phyloP scores from a whole-genome alignment of 2,329 filamentous ascomycete species.

The Apiospora koreana region DNA sequence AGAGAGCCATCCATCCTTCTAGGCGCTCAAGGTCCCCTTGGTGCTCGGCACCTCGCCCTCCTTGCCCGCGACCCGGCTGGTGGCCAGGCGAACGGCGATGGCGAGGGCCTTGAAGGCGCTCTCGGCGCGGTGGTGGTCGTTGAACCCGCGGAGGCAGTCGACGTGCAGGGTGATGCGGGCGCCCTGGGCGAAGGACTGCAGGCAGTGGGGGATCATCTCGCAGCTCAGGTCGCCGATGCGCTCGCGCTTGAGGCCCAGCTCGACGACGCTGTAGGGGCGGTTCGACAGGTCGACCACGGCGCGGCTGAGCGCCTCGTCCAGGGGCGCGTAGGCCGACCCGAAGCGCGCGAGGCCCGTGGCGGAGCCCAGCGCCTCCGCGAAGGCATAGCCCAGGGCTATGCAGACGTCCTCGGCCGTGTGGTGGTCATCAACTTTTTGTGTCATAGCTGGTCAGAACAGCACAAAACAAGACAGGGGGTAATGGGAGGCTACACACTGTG shows the following conservation, averaged over 20 bases:
- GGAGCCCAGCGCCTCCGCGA: conserved; percentile 76
- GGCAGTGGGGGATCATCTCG: conserved; percentile 96
- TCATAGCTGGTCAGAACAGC: background rate
- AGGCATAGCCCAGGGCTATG: conserved; percentile 84
- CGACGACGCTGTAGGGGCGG: conserved; percentile 80
- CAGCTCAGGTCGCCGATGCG: conserved; percentile 90
- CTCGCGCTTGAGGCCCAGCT: conserved; percentile 84
- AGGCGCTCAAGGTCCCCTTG: conserved; percentile 81
- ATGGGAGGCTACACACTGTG: conserved; percentile 66
- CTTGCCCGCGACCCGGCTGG: conserved; percentile 70
- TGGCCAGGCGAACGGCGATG: conserved; percentile 79
- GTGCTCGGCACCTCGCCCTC: conserved; percentile 95
- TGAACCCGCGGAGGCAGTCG: conserved; percentile 84
- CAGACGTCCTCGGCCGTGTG: conserved; percentile 97
- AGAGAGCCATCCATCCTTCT: conserved; percentile 16
- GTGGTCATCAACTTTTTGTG: conserved; percentile 83
- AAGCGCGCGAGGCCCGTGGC: conserved; percentile 85
- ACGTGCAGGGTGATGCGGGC: conserved; percentile 94
- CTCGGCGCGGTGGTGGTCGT: conserved; percentile 96
- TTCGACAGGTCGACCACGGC: conserved; percentile 95
- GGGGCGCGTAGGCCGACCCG: conserved; percentile 86
- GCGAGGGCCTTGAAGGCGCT: conserved; percentile 96
- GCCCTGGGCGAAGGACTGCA: conserved; percentile 91
- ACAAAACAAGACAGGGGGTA: background rate
- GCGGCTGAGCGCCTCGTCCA: conserved; percentile 92